phyloP scores from a whole-genome alignment of 1,284 basidiomycete species.

The Irpex sp. region DNA sequence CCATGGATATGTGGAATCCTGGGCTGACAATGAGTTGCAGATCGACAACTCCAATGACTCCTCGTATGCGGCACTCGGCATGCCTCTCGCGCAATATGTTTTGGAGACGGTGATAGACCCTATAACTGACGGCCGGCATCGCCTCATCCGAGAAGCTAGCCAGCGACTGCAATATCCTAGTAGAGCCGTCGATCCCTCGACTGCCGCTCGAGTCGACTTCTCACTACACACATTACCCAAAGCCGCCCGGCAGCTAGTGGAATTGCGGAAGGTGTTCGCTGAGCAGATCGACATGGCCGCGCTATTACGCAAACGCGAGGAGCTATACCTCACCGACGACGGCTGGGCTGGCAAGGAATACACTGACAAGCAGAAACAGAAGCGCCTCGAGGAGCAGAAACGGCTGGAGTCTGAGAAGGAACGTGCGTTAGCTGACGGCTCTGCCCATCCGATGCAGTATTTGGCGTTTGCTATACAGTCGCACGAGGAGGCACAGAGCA shows the following conservation, averaged over 20 bases:
- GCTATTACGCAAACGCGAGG: constrained; percentile 56
- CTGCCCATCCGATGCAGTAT: constrained; percentile 30
- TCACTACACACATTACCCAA: constrained; percentile 42
- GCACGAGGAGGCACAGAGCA: constrained; percentile 33
- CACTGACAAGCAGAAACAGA: constrained; percentile 32
- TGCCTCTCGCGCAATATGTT: constrained; percentile 55
- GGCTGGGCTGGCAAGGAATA: constrained; percentile 46
- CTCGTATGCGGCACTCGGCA: constrained; percentile 30
- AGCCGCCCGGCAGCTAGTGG: constrained; percentile 36
- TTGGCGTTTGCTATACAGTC: constrained; percentile 29
- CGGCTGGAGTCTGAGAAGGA: constrained; percentile 20
- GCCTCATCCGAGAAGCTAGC: constrained; percentile 29
- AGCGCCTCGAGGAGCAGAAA: constrained; percentile 26
- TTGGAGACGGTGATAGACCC: constrained; percentile 55
- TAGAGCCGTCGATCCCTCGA: constrained; percentile 20
- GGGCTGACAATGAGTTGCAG: background rate
- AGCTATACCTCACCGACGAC: constrained; percentile 60
- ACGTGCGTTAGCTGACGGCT: constrained; percentile 21
- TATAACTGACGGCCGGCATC: constrained; percentile 55
- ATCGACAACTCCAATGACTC: background rate
- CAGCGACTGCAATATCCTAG: constrained; percentile 19
- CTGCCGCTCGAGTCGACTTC: constrained; percentile 33
- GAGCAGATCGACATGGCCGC: constrained; percentile 66
- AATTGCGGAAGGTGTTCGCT: constrained; percentile 38
- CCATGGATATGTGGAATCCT: background rate